Conservation (phyloP, 257 asterid genomes). For the Petunia axillaris region DNA sequence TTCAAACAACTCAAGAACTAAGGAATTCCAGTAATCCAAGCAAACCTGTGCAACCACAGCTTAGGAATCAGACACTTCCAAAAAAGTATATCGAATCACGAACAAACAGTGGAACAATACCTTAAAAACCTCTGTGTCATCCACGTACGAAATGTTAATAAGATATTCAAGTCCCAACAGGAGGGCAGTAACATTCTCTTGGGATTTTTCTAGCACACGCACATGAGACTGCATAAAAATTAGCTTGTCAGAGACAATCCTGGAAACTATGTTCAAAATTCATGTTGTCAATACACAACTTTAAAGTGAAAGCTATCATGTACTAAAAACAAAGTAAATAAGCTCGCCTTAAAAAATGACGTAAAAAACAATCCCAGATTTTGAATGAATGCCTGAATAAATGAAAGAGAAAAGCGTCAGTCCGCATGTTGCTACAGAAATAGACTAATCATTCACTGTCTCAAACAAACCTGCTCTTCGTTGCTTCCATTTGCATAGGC, state of each 20-base stretch:
- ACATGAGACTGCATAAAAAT: conserved; percentile 73
- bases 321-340: conserved; percentile 11
- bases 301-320: not conserved
- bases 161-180: conserved; percentile 90
- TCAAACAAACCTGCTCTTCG: conserved; percentile 80
- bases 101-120: conserved; percentile 41
- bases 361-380: conserved; percentile 94
- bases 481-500: conserved; percentile 83
- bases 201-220: conserved; percentile 77
- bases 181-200: conserved; percentile 70
- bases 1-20: conserved; percentile 89
- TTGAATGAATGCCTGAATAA: conserved; percentile 86
- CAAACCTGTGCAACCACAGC: conserved; percentile 67
- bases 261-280: not conserved
- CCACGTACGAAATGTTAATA: conserved; percentile 87
- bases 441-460: not conserved
- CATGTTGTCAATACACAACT: conserved; percentile 5
- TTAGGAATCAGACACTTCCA: not conserved
- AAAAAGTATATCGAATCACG: conserved; percentile 9
- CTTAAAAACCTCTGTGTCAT: conserved; percentile 98
- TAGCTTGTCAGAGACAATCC: conserved; percentile 13
- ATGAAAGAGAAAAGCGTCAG: conserved; percentile 22
- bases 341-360: conserved; percentile 85
- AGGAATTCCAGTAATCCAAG: conserved; percentile 94
- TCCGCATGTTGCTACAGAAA: not conserved